Base-by-base conservation (phyloP, 139 green algal genomes). In the Yamagishiella unicocca region DNA sequence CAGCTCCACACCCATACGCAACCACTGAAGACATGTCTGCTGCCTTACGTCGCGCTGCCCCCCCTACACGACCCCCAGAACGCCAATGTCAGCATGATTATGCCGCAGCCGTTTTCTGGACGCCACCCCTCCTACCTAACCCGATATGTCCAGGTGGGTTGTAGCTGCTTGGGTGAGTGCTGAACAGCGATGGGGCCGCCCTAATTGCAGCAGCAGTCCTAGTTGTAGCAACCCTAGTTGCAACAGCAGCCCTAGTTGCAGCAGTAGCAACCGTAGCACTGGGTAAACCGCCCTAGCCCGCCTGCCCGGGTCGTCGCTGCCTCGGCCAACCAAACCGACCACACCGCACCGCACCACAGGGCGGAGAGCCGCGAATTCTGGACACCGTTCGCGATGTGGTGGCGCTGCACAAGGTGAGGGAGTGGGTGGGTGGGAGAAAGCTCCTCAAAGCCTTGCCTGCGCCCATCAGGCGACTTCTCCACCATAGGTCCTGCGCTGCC, bases 361-460 rank as follows among this genome's bases (percentile, higher is more conserved):
- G 64, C 0, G 89, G 89, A 2, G 80, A 90, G 40, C 43, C 87
- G 12, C 83, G 90, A 68, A 90, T 94, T 64, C 80, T 96, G 43
- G 87, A 93, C 87, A 82, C n/a, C 0, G 61, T 83, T 1, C 74
- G 85, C 1, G 86, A 94, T 66, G 88, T 94, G 62, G 88, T 92
- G 31, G 83, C 77, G 0, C 77, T 92, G 58, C 83, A 89, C 37
- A 78, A 78, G 62, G 62, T 71, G 2, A 7, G 62, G 27, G 7
- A 25, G 61, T 19, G 61, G 9, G n/a, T 70, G 25, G 7, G 61
- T 70, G n/a, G n/a, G n/a, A n/a, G n/a, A n/a, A n/a, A n/a, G n/a
- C n/a, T n/a, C n/a, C n/a, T n/a, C n/a, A n/a, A n/a, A n/a, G n/a
- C n/a, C n/a, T n/a, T n/a, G n/a, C n/a, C n/a, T n/a, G n/a, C n/a